Percentiles rank a stretch among this genome's conserved stretches.
phyloP scores from a whole-genome alignment of 2,329 filamentous ascomycete species.

The Calonectria naviculata region DNA sequence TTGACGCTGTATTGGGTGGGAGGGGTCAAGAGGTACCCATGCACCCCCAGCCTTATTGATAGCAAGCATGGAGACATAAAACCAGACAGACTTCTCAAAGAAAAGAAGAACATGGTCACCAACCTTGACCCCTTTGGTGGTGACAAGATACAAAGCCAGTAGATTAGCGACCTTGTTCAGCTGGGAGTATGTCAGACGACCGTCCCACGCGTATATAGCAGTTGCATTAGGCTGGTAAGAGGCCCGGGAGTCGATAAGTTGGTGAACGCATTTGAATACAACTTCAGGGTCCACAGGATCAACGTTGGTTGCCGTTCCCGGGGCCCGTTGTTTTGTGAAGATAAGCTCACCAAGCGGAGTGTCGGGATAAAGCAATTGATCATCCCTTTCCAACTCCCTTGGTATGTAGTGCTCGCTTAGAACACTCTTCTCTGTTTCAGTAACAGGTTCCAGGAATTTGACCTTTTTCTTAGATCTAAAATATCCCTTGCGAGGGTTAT shows the following conservation, averaged over 20 bases:
- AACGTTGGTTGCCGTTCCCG: not conserved
- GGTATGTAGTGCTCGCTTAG: not conserved
- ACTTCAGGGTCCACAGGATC: not conserved
- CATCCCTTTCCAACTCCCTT: not conserved
- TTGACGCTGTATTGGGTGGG: conserved; percentile 21
- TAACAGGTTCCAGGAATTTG: not conserved
- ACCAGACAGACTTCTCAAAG: conserved; percentile 38
- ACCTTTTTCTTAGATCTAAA: not conserved
- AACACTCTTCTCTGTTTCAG: not conserved
- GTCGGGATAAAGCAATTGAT: not conserved
- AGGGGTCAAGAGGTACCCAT: conserved; percentile 34
- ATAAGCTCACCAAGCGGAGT: not conserved
- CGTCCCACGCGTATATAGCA: conserved; percentile 12
- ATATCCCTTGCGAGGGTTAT: no score
- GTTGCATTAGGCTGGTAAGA: not conserved
- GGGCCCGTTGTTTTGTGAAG: not conserved
- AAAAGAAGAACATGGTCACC: conserved; percentile 28
- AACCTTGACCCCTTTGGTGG: conserved; percentile 36
- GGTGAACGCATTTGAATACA: conserved; percentile 30
- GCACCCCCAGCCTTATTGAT: no score
- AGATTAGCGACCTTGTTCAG: conserved; percentile 47
- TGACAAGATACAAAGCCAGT: conserved; percentile 49
- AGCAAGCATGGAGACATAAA: conserved; percentile 33
- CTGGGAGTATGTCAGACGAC: no score
- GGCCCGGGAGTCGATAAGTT: conserved; percentile 29